phyloP scores from a whole-genome alignment of 108 stramenopile genomes.

The Cyclotella kingstonii region DNA sequence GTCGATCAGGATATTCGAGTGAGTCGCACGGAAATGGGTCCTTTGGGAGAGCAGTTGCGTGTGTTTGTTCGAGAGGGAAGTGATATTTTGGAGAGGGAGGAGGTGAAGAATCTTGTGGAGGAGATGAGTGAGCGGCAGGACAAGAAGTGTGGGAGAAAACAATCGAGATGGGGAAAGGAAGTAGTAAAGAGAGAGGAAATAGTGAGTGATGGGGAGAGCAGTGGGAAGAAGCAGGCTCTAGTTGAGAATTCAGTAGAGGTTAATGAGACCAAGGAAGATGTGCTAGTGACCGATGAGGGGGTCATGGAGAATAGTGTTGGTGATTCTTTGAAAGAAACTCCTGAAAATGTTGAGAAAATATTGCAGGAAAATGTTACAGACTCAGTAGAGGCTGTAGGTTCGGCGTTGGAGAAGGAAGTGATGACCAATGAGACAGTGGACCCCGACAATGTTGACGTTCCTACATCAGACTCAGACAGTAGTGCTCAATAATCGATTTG shows the following conservation, averaged over 20 bases:
- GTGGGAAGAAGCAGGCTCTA: not conserved
- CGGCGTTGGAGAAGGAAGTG: too few relatives aligned
- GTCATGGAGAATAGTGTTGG: too few relatives aligned
- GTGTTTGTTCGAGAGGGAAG: slow-evolving; percentile 57
- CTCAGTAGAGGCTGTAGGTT: too few relatives aligned
- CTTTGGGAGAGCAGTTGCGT: slow-evolving; percentile 64
- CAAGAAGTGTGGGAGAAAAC: slow-evolving; percentile 17
- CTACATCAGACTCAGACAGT: too few relatives aligned
- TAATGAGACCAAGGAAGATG: not conserved
- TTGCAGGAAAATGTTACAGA: too few relatives aligned
- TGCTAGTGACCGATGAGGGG: not conserved
- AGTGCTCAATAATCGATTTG: too few relatives aligned
- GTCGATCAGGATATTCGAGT: slow-evolving; percentile 68
- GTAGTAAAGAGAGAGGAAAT: not conserved
- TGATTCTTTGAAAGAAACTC: too few relatives aligned
- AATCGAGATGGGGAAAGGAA: slow-evolving; percentile 28
- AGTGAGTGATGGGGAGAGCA: not conserved
- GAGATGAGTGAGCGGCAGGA: slow-evolving; percentile 16
- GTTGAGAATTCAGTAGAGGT: not conserved
- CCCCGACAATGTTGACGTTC: too few relatives aligned
- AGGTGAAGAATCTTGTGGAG: slow-evolving; percentile 15
- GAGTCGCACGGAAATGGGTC: slow-evolving; percentile 60
- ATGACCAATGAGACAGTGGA: too few relatives aligned
- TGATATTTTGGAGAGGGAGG: slow-evolving; percentile 15
- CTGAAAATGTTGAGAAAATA: too few relatives aligned